Evolutionary conservation across 441 rosid genomes (phyloP), one percentile per base, ranked within the genome.

Genomic region (Rhodomyrtus psidioides): DNA sequence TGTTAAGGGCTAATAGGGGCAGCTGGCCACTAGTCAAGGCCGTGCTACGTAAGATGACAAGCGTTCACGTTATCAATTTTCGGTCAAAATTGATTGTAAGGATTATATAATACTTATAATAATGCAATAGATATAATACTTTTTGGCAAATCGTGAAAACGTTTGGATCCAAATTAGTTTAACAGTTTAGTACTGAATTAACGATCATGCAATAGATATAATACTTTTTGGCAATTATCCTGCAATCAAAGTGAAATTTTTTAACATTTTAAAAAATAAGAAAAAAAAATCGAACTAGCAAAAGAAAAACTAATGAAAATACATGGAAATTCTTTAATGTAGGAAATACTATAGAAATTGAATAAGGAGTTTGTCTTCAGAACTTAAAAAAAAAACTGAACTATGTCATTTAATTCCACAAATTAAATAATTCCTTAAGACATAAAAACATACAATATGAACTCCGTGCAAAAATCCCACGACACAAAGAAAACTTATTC

Each of bases 321-420:
- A 0, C 8, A 1, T 1, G 49, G 21, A 23, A 26, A 24, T 57
- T 27, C 6, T 24, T 57, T 57, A 5, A 26, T 26, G 28, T 10
- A 4, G 28, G 8, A 34, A 65, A 65, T 65, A 34, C 34, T 21
- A 21, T 34, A 2, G 0, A 65, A 65, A 19, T 0, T 21, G 16
- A 1, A 34, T 10, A 10, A 34, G 0, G 1, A 65, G 12, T 4
- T 4, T 60, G 17, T 7, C 23, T 65, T 65, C 7, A 1, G 1
- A 34, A 0, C 9, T 34, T 19, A 65, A 0, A 0, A 19, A 3
- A 30, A 7, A 15, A 60, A 28, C 7, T 2, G 4, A 34, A 65
- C 26, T 12, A 5, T 19, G 46, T 34, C 26, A 65, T 34, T 58
- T 65, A 34, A 34, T 8, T 34, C n/a, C 15, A 5, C 27, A 24